These are phyloP conservation scores for Epichloe elymi DNA, from an alignment of 2,329 filamentous ascomycete genomes.

Conservation along the genomic window DNA sequence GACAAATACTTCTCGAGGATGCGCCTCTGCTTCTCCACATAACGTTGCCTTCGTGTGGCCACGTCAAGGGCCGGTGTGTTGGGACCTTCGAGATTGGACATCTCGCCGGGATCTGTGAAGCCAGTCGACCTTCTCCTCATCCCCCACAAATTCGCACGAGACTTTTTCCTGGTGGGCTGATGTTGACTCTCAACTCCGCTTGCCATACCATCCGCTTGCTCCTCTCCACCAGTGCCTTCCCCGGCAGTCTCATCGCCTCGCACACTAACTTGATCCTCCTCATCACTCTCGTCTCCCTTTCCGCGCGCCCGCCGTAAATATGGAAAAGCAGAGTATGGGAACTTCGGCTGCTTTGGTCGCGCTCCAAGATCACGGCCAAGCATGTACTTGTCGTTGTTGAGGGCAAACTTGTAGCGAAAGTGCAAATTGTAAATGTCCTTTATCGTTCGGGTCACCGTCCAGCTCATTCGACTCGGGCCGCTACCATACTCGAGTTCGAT, in stretches of 20 bases:
- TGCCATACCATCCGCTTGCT: conserved; percentile 38
- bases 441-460: conserved; percentile 79
- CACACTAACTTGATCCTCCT: conserved; percentile 42
- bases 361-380: conserved; percentile 54
- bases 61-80: conserved; percentile 34
- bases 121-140: conserved; percentile 41
- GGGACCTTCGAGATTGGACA: conserved; percentile 25
- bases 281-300: conserved; percentile 67
- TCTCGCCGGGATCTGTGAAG: conserved; percentile 32
- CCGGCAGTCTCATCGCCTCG: conserved; percentile 32
- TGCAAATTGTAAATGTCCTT: conserved; percentile 88
- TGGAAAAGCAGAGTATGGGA: conserved; percentile 79
- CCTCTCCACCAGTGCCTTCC: conserved; percentile 44
- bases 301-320: conserved; percentile 73
- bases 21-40: conserved; percentile 70
- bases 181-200: conserved; percentile 21
- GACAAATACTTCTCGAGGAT: conserved; percentile 84
- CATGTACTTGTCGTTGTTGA: conserved; percentile 71
- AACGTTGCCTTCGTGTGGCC: conserved; percentile 36
- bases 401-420: conserved; percentile 79
- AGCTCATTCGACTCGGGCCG: conserved; percentile 90
- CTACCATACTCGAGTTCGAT: conserved; percentile 95
- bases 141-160: conserved; percentile 40
- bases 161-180: conserved; percentile 30
- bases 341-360: conserved; percentile 72